Base-by-base conservation (phyloP, 1,139 yeast genomes). In the Candida mesenterica region DNA sequence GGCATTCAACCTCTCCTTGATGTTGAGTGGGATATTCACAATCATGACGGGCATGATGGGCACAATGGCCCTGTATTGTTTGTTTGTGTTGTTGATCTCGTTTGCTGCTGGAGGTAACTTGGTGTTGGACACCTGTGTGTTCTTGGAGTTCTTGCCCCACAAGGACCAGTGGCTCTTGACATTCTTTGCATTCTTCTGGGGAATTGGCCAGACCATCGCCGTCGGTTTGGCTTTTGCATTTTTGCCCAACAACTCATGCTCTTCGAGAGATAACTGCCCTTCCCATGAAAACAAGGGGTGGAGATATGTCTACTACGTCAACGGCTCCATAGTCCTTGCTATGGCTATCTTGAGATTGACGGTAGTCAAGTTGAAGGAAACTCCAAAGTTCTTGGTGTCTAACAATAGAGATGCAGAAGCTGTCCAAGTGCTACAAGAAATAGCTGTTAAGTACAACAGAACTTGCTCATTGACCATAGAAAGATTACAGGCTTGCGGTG, bases 121-220 rank as follows among this genome's bases (percentile, higher is more conserved):
- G 37, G 63, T 59, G 18, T 44, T 59, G 31, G 64, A 59, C 40
- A 58, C 60, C n/a, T 48, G 60, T 24, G 57, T 57, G 6, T 59
- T 55, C 38, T 43, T 59, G 28, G 64, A 59, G 33, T 57, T 51
- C 36, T 50, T 57, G 31, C 64, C 64, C 6, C 52, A 42, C 31
- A 47, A 43, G 24, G 39, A 46, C 39, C 54, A 51, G 19, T 55
- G 58, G 59, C 55, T 79, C 40, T 63, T 76, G 36, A 60, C 68
- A 1, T 56, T 62, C 31, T 61, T 63, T 43, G 68, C 68, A 4
- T 57, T 58, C 29, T 62, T 57, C 42, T 63, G 69, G 68, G 61
- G 67, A 8, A 45, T 63, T 25, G 68, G 68, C 20, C 68, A 62
- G 40, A 54, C 59, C 24, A 46, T 62, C 29, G 61, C 65, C 3